A percentile compares a stretch with the other conserved stretches of the same genome.
Conservation (phyloP, 192 early-diverging fungal species). For the Mortierella hygrophila region DNA sequence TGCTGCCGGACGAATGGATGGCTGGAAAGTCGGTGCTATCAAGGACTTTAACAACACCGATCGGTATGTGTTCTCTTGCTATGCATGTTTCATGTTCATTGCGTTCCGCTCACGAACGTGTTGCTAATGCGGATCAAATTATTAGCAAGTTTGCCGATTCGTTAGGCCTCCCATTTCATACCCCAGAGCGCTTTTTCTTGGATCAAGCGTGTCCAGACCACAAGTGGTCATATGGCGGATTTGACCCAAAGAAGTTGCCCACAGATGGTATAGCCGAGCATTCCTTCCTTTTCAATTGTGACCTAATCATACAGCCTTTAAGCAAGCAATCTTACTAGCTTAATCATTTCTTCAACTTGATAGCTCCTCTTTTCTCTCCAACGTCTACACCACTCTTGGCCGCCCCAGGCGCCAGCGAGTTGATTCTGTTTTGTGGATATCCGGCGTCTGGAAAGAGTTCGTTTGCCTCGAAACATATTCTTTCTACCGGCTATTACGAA, state of each 20-base stretch:
- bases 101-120: background rate
- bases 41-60: constrained; percentile 91
- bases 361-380: constrained; percentile 55
- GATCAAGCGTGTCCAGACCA: constrained; percentile 57
- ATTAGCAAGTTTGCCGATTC: constrained; percentile 85
- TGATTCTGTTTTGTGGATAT: constrained; percentile 84
- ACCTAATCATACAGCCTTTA: background rate
- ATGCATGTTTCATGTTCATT: background rate
- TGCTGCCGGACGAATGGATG: constrained; percentile 84
- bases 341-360: constrained; percentile 3
- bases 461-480: constrained; percentile 74
- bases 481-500: constrained; percentile 70
- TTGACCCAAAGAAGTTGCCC: constrained; percentile 61
- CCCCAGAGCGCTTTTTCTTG: constrained; percentile 86
- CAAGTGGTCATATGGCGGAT: constrained; percentile 61
- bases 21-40: constrained; percentile 69
- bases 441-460: constrained; percentile 90
- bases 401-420: constrained; percentile 54
- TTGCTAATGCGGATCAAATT: constrained; percentile 11
- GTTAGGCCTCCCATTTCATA: constrained; percentile 77
- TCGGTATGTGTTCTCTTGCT: constrained; percentile 40
- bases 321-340: background rate
- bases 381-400: constrained; percentile 39
- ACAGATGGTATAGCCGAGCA: constrained; percentile 46
- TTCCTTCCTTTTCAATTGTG: background rate